A percentile compares a stretch with the other conserved stretches of the same genome.
These are phyloP conservation scores for Suhomyces bribrorum DNA, from an alignment of 1,139 yeast genomes.

Conservation along the genomic window DNA sequence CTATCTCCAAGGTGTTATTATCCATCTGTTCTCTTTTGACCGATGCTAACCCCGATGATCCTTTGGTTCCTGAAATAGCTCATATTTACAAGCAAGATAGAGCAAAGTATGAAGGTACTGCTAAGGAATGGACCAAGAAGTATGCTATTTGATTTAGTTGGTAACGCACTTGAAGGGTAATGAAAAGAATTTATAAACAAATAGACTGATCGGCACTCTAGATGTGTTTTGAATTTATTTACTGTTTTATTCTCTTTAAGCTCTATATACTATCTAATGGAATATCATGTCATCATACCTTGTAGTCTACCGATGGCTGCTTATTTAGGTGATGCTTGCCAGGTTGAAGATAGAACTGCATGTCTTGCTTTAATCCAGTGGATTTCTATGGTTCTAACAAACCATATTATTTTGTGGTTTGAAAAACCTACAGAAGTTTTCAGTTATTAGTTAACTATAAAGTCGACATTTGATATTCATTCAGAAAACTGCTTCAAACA, in stretches of 20 bases:
- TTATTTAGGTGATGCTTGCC: too few species aligned
- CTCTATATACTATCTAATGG: not conserved
- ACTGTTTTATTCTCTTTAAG: not conserved
- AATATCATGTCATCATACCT: not conserved
- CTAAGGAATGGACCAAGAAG: slow-evolving; percentile 98
- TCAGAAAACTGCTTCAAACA: too few species aligned
- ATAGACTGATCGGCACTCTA: not conserved
- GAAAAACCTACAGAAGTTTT: too few species aligned
- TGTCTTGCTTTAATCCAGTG: too few species aligned
- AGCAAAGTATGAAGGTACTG: slow-evolving; percentile 93
- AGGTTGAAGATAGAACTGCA: too few species aligned
- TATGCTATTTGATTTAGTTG: slow-evolving; percentile 69
- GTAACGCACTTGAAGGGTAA: not conserved
- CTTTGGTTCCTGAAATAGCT: slow-evolving; percentile 97
- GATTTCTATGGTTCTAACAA: too few species aligned
- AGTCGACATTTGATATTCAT: too few species aligned
- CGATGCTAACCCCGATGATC: slow-evolving; percentile 99
- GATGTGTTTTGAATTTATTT: not conserved
- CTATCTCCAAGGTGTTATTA: slow-evolving; percentile 84
- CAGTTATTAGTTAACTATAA: too few species aligned
- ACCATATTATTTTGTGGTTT: too few species aligned
- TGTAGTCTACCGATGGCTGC: not conserved
- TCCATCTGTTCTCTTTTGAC: slow-evolving; percentile 90
- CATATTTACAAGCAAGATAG: slow-evolving; percentile 95
- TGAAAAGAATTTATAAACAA: too few species aligned